Conservation (phyloP, 2,329 filamentous ascomycete species). For the Sarocladium strictum region DNA sequence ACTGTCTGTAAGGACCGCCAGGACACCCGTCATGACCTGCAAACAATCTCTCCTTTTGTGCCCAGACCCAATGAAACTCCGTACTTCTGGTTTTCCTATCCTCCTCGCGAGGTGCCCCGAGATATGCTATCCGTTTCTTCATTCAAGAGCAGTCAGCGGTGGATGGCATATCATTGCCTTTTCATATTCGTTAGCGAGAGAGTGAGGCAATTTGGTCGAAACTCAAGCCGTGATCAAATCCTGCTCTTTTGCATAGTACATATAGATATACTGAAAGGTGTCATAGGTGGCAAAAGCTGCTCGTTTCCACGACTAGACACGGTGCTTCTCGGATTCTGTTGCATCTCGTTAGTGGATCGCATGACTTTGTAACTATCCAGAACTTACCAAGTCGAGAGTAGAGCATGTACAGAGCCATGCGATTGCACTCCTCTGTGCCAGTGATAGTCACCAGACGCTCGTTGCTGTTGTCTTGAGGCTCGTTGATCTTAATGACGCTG, state of each 20-base stretch:
- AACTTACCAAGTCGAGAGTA: constrained; percentile 87
- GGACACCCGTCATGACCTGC: not conserved
- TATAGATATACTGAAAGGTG: not conserved
- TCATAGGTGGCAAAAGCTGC: not conserved
- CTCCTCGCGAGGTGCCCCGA: not conserved
- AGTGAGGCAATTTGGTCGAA: not conserved
- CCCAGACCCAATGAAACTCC: constrained; percentile 6
- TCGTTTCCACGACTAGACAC: constrained; percentile 28
- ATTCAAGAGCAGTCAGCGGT: not conserved
- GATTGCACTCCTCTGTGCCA: constrained; percentile 95
- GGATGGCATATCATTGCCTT: not conserved
- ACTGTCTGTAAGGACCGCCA: too few species aligned
- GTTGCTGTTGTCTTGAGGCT: constrained; percentile 98
- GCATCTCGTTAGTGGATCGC: constrained; percentile 18
- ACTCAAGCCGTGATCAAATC: not conserved
- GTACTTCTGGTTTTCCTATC: not conserved
- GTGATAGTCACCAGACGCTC: constrained; percentile 96
- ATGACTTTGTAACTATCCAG: constrained; percentile 13
- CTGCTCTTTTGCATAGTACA: not conserved
- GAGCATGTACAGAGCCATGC: constrained; percentile 99
- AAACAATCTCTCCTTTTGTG: constrained; percentile 8
- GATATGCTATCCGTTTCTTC: not conserved
- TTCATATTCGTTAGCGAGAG: not conserved
- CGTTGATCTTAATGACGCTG: constrained; percentile 99
- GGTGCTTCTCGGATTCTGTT: constrained; percentile 40